Evolutionary conservation across 1,139 yeast species (phyloP).

Genomic region (Meyerozyma carpophila): DNA sequence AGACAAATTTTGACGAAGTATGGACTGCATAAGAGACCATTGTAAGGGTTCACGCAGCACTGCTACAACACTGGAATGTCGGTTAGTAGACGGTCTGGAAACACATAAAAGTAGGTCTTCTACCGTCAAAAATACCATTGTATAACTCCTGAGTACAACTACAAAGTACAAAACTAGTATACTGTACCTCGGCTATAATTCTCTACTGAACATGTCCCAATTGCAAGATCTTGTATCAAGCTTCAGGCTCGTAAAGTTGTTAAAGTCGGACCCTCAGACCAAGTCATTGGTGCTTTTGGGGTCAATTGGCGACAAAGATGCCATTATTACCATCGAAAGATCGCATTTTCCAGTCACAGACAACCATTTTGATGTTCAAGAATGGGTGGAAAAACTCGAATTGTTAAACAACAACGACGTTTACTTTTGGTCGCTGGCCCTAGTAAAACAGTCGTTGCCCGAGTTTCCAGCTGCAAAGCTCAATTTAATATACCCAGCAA

Average conservation of each 20-base stretch:
- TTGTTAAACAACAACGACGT: conserved; percentile 70
- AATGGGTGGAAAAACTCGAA: conserved; percentile 28
- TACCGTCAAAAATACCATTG: no score
- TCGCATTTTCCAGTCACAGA: conserved; percentile 45
- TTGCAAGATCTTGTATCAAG: conserved; percentile 18
- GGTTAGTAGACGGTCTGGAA: no score
- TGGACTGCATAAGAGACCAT: no score
- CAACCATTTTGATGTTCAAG: conserved; percentile 13
- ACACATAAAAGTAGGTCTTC: no score
- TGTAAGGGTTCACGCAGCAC: no score
- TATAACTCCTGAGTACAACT: no score
- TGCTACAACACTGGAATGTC: no score
- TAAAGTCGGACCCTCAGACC: conserved; percentile 56
- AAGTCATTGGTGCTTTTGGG: conserved; percentile 69
- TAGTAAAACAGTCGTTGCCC: conserved; percentile 41
- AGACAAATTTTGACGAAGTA: no score
- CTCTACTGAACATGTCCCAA: conserved; percentile 2
- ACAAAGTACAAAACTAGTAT: no score
- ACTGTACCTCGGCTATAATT: no score
- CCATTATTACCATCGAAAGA: conserved; percentile 73
- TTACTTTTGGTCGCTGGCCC: conserved; percentile 72
- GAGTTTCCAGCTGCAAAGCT: conserved; percentile 62
- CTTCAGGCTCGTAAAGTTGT: conserved; percentile 38
- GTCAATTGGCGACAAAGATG: conserved; percentile 48
- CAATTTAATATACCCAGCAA: conserved; percentile 84